Evolutionary conservation across 345 rosid species (phyloP), one percentile per base, ranked within the genome.

Genomic region (Theobroma cacao): DNA sequence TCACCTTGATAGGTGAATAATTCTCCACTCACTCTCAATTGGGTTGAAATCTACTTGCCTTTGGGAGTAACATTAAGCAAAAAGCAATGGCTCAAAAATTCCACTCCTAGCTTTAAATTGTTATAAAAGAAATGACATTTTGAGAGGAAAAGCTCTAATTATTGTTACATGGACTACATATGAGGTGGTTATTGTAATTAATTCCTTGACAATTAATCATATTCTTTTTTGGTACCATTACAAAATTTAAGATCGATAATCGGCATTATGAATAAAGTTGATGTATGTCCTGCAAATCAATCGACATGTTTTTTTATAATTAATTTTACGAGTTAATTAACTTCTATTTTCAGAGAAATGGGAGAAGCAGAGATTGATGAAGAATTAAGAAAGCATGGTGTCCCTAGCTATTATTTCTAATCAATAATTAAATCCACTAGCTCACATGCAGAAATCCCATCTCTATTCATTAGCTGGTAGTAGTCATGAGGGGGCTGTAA

Each of bases 401-500:
- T 65, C 70, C 48, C 8, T 28, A 65, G 47, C 28, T 6, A 30
- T 9, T 47, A 18, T 9, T 48, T 50, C 60, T 48, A 48, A 71
- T 70, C 40, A 18, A 70, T 70, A 48, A 70, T 70, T 70, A 48
- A 47, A 70, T 71, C 75, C 11, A 50, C 45, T 6, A 31, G 50
- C 45, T 50, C 45, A 48, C 40, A 18, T 50, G 45, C 12, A 5
- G 0, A 67, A 67, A 38, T 38, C 70, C 17, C 48, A 41, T 41
- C 22, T 13, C 7, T 11, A 5, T 33, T 52, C 18, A 71, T 50
- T 52, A 50, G 56, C 58, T 26, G 38, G 38, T 45, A 15, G n/a
- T n/a, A 61, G 11, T 15, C 40, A 61, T 61, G 40, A 22, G 3
- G n/a, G 40, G 3, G n/a, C 66, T 15, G n/a, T 61, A 13, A 13